These are phyloP conservation scores for Metarhizium sp. DNA, from an alignment of 2,329 filamentous ascomycete species.

Conservation along the genomic window DNA sequence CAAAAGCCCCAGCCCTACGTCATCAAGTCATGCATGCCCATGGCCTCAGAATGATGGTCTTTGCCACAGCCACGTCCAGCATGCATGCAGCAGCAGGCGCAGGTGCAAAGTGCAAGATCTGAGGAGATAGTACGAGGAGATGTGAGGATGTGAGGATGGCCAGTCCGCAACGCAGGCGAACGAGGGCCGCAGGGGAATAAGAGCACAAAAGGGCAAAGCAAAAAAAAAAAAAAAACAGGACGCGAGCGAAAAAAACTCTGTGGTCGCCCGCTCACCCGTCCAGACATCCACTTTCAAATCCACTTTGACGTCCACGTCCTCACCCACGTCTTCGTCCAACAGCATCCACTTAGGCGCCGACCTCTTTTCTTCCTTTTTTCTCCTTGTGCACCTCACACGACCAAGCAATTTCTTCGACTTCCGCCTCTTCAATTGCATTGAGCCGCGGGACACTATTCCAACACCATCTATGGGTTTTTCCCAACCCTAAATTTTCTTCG, in stretches of 20 bases:
- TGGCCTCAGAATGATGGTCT: too few species aligned
- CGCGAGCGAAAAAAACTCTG: not conserved
- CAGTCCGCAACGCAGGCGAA: too few species aligned
- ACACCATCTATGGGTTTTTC: not conserved
- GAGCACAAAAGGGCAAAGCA: too few species aligned
- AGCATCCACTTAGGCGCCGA: not conserved
- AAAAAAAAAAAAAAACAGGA: not conserved
- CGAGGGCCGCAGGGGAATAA: too few species aligned
- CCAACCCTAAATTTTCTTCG: not conserved
- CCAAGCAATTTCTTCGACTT: not conserved
- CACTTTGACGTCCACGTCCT: too few species aligned
- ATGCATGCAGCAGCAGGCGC: too few species aligned
- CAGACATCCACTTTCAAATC: not conserved
- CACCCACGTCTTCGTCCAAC: too few species aligned
- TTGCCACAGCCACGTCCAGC: too few species aligned
- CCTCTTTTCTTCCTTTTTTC: not conserved
- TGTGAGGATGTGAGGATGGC: too few species aligned
- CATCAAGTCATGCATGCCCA: not conserved
- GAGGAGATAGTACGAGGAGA: not conserved
- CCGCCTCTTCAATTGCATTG: not conserved
- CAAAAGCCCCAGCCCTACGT: not conserved
- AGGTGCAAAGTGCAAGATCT: not conserved
- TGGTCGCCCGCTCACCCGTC: not conserved
- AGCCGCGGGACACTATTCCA: not conserved
- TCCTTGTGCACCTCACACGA: not conserved